A percentile compares a stretch with the other conserved stretches of the same genome.
Evolutionary conservation across 352 stramenopile species (phyloP).

Genomic region (Pythium sukuiense): DNA sequence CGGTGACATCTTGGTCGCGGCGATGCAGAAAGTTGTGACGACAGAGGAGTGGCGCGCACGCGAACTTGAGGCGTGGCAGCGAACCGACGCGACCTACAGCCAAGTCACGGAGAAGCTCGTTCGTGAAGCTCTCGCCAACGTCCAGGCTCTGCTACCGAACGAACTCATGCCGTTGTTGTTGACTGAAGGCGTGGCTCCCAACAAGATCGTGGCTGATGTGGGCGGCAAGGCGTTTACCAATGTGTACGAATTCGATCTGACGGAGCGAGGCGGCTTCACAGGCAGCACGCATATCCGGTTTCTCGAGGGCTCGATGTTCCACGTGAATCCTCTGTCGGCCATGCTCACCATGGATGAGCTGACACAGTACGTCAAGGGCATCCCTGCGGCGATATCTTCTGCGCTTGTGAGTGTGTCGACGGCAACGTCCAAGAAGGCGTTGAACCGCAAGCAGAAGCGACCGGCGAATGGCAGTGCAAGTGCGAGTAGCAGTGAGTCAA

Average conservation of each 20-base stretch:
- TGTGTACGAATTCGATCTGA: constrained; percentile 18
- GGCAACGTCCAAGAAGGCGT: constrained; percentile 28
- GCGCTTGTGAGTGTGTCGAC: not conserved
- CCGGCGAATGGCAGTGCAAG: not conserved
- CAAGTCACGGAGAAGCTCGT: not conserved
- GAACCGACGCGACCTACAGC: not conserved
- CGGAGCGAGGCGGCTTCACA: constrained; percentile 7
- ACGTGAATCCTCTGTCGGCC: constrained; percentile 47
- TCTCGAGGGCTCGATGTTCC: constrained; percentile 38
- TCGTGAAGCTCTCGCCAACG: not conserved
- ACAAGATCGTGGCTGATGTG: not conserved
- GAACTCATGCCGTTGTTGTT: constrained; percentile 19
- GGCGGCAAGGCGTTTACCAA: not conserved
- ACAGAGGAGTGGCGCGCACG: constrained; percentile 8
- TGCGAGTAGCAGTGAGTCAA: not conserved
- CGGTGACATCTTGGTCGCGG: constrained; percentile 27
- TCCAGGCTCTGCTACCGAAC: constrained; percentile 3
- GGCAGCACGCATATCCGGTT: constrained; percentile 26
- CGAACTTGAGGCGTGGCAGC: not conserved
- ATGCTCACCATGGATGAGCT: constrained; percentile 44
- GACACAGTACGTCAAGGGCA: constrained; percentile 6
- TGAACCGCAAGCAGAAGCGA: constrained; percentile 44
- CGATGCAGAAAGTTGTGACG: constrained; percentile 34
- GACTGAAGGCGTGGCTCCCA: not conserved
- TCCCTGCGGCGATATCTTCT: not conserved